phyloP scores from a whole-genome alignment of 495 filamentous ascomycete species.

The Achaetomiella virescens region DNA sequence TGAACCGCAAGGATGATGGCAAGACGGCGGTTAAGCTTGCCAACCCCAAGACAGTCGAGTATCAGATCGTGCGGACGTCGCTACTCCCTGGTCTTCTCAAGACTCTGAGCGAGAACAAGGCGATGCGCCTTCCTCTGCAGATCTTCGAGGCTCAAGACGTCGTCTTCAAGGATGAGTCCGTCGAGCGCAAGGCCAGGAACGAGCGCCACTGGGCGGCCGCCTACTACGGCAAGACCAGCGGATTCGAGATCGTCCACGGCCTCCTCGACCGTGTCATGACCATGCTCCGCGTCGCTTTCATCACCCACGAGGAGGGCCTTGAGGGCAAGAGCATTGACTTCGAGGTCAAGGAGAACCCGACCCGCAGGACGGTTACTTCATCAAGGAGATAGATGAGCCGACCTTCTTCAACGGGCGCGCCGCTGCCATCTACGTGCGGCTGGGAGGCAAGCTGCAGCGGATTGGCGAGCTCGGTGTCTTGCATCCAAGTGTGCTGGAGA shows the following conservation, averaged over 20 bases:
- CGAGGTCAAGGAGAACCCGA: conserved; percentile 44
- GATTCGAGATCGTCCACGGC: conserved; percentile 95
- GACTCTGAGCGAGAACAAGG: conserved; percentile 91
- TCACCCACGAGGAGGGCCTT: conserved; percentile 66
- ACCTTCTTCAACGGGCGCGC: conserved; percentile 90
- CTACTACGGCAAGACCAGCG: conserved; percentile 88
- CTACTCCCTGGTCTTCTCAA: conserved; percentile 88
- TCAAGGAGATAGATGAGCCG: conserved; percentile 80
- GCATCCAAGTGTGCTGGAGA: conserved; percentile 86
- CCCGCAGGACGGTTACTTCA: conserved; percentile 72
- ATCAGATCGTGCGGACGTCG: conserved; percentile 90
- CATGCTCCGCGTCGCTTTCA: conserved; percentile 82
- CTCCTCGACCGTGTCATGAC: conserved; percentile 84
- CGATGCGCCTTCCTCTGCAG: conserved; percentile 81
- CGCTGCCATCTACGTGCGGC: conserved; percentile 68
- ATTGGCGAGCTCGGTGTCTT: conserved; percentile 91
- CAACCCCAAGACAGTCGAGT: conserved; percentile 94
- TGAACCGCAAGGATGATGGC: conserved; percentile 88
- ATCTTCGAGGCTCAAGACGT: conserved; percentile 92
- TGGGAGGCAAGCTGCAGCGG: conserved; percentile 60
- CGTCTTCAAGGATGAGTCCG: conserved; percentile 70
- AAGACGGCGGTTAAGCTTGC: conserved; percentile 78
- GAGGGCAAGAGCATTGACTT: conserved; percentile 43
- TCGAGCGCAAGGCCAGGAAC: conserved; percentile 82
- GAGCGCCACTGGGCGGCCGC: conserved; percentile 94